phyloP scores from a whole-genome alignment of 495 filamentous ascomycete genomes.

The Penicillium malachiteum region DNA sequence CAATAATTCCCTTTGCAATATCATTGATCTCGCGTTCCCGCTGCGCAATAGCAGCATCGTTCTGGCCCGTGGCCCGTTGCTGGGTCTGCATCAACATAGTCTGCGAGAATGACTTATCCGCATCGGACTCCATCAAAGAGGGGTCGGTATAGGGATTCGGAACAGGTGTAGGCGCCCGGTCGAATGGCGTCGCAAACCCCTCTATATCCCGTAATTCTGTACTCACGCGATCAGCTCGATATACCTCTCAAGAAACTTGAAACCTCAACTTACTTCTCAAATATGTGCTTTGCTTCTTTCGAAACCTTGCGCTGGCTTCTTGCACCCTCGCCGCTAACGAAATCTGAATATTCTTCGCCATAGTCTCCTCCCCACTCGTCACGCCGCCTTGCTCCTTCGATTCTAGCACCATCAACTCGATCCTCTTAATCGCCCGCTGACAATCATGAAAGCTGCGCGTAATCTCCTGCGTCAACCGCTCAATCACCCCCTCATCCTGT shows the following conservation, averaged over 20 bases:
- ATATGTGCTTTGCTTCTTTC: slow-evolving; percentile 96
- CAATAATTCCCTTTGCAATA: slow-evolving; percentile 96
- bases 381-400: slow-evolving; percentile 65
- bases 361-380: slow-evolving; percentile 80
- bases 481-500: slow-evolving; percentile 83
- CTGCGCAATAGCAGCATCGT: slow-evolving; percentile 84
- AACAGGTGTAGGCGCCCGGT: slow-evolving; percentile 63
- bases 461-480: slow-evolving; percentile 84
- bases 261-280: slow-evolving; percentile 69
- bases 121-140: slow-evolving; percentile 83
- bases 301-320: slow-evolving; percentile 86
- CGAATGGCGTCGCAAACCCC: slow-evolving; percentile 60
- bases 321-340: slow-evolving; percentile 84
- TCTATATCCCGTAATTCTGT: slow-evolving; percentile 82
- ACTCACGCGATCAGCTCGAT: background rate
- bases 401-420: slow-evolving; percentile 82
- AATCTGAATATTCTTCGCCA: slow-evolving; percentile 95
- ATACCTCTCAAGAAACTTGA: background rate
- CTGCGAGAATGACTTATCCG: slow-evolving; percentile 89
- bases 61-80: slow-evolving; percentile 67
- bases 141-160: slow-evolving; percentile 71
- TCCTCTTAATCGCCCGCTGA: slow-evolving; percentile 79
- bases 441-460: slow-evolving; percentile 87
- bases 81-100: slow-evolving; percentile 75
- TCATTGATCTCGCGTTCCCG: slow-evolving; percentile 97